Base-by-base conservation (phyloP, 1,284 basidiomycete species). In the Irpex sp. region DNA sequence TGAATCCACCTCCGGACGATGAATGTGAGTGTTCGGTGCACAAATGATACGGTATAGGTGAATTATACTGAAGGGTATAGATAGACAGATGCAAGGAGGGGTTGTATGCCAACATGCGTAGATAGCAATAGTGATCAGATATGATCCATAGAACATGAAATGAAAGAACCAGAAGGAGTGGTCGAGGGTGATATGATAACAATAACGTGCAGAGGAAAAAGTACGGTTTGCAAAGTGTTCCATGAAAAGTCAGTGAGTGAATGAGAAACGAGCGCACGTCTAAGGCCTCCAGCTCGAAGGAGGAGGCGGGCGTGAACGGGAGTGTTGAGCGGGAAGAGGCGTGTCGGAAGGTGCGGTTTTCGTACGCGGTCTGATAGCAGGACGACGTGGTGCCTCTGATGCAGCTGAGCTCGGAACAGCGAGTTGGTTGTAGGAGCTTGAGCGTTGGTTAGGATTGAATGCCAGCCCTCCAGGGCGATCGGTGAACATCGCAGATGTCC, bases 261-360 rank as follows among this genome's bases (percentile, higher is more conserved):
- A 43, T 3, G 4, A n/a, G 35, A 21, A 21, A 17, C 17, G 39
- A 17, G 11, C n/a, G 13, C 39, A n/a, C 37, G n/a, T 26, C 56
- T 33, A 37, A 31, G 36, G 46, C 19, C 61, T 86, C 86, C 86
- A 89, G 66, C 86, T 88, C 31, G 86, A 87, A 11, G 86, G 86
- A 7, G 85, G 85, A 5, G 79, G 74, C 8, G 77, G 78, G 9
- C 74, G 70, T 50, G 61, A 62, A n/a, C 66, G 63, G 35, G 61
- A 65, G 50, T 69, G 64, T 37, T 60, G 65, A 21, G 65, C 39
- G 3, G 69, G 65, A 54, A 65, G 37, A 31, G 65, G 64, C 49
- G 58, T 37, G n/a, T 78, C 76, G 13, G 82, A 80, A 59, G 87
- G 86, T 64, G 81, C 81, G 65, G 86, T 88, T 64, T 79, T 76